Evolutionary conservation across 163 green algal genomes (phyloP).

Genomic region (Coccomyxa subellipsoidea): DNA sequence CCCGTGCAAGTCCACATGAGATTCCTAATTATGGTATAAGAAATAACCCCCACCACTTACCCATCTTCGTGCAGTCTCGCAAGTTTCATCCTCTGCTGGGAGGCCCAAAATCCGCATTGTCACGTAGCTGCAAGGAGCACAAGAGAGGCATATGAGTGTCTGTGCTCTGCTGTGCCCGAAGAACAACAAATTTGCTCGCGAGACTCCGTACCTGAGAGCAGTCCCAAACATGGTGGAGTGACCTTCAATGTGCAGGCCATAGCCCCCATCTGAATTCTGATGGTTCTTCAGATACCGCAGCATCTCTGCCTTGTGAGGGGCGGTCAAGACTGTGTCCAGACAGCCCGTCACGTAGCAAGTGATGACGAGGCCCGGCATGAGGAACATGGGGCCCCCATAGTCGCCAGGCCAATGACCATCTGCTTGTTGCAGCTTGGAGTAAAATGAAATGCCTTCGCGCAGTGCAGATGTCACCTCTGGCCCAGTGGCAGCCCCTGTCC

Average conservation of each 20-base stretch:
- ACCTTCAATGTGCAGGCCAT: constrained; percentile 97
- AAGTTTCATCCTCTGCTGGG: constrained; percentile 50
- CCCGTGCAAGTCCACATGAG: background rate
- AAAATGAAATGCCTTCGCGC: constrained; percentile 72
- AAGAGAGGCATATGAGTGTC: background rate
- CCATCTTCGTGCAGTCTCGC: constrained; percentile 53
- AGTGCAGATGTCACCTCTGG: constrained; percentile 21
- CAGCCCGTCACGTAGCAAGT: constrained; percentile 68
- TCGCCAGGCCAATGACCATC: constrained; percentile 96
- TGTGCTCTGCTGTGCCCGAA: background rate
- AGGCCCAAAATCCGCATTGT: constrained; percentile 82
- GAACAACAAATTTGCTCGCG: background rate
- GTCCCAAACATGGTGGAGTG: constrained; percentile 98
- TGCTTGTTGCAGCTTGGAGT: constrained; percentile 83
- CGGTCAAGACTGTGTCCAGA: constrained; percentile 62
- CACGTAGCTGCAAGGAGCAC: constrained; percentile 72
- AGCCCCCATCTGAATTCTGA: constrained; percentile 95
- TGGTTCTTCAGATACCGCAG: constrained; percentile 90
- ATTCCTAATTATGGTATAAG: background rate
- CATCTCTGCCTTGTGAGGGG: constrained; percentile 74
- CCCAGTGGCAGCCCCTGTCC: background rate
- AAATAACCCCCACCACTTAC: constrained; percentile 35
- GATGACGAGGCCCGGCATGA: constrained; percentile 94
- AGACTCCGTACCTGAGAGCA: constrained; percentile 52
- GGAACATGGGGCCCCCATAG: constrained; percentile 99